These are phyloP conservation scores for Dictyostelium capitatum DNA, from an alignment of 78 protist genomes.

Conservation along the genomic window DNA sequence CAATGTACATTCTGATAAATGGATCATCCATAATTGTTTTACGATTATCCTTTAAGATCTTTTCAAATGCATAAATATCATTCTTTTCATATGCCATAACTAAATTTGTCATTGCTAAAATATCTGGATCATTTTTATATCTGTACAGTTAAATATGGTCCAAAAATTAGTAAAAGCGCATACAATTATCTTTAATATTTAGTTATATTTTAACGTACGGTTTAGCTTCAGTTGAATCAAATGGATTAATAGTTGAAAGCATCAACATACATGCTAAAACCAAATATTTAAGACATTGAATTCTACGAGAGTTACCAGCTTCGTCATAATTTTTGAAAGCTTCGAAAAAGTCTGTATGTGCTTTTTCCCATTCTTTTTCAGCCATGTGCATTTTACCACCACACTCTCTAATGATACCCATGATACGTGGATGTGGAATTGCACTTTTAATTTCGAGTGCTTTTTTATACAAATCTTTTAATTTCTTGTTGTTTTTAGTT, in stretches of 20 bases:
- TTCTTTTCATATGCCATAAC: constrained; percentile 86
- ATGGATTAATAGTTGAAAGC: constrained; percentile 93
- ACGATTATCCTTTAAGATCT: constrained; percentile 87
- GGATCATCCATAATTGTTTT: constrained; percentile 93
- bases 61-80: constrained; percentile 93
- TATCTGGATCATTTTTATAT: constrained; percentile 96
- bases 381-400: constrained; percentile 98
- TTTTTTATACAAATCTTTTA: constrained; percentile 85
- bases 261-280: constrained; percentile 96
- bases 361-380: constrained; percentile 92
- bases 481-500: constrained; percentile 89
- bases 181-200: no score
- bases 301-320: constrained; percentile 90
- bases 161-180: no score
- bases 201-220: constrained; percentile 78
- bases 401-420: constrained; percentile 98
- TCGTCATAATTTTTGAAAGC: constrained; percentile 98
- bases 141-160: no score
- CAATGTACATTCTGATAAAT: constrained; percentile 92
- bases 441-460: constrained; percentile 90
- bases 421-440: constrained; percentile 97
- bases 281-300: constrained; percentile 95
- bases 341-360: constrained; percentile 96
- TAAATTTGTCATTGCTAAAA: constrained; percentile 94
- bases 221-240: constrained; percentile 95